Base-by-base conservation (phyloP, 2,329 filamentous ascomycete species). In the Cladophialophora chaetospira region DNA sequence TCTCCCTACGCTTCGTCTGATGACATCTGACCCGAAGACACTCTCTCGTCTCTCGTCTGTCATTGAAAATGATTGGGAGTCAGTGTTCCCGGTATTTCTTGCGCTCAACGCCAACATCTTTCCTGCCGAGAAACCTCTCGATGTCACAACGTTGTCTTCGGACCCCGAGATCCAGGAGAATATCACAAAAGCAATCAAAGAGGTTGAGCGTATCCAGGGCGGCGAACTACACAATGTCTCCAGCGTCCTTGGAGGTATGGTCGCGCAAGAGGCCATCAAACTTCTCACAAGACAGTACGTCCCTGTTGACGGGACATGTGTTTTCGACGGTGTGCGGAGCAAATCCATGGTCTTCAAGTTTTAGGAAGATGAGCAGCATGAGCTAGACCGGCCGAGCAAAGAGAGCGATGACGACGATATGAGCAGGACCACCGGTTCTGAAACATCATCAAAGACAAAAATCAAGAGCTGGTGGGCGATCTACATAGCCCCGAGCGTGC, bases 211-310 rank as follows among this genome's bases (percentile, higher is more conserved):
- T 58, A 88, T 90, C 31, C 86, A 84, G 45, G 89, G 90, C 25
- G 89, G 86, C 52, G 95, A 99, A 72, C 77, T 99, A 58, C 94
- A 99, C 76, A 97, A 97, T 70, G 89, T 95, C 54, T 88, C 92
- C 28, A 87, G 92, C 23, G 76, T 96, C 54, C 88, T 87, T 1
- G 95, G 94, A 26, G 95, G 94, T 2, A 88, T 99, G 77, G 88
- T 95, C 45, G 91, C 93, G n/a, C 95, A 99, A 73, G 94, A 99
- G 75, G 84, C 93, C 61, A 95, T 99, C 76, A 99, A 99, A 71
- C 81, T 85, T 4, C 62, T 79, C 42, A 87, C 84, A n/a, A 79
- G 81, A 66, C 84, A 87, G 71, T 87, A 87, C 67, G 76, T 85
- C 9, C 84, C 84, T 1, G 75, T 86, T 6, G 82, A 86, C 68